Evolutionary conservation across 768 basidiomycete species (phyloP), one percentile per base, ranked within the genome.

Genomic region (Suillus sp.): DNA sequence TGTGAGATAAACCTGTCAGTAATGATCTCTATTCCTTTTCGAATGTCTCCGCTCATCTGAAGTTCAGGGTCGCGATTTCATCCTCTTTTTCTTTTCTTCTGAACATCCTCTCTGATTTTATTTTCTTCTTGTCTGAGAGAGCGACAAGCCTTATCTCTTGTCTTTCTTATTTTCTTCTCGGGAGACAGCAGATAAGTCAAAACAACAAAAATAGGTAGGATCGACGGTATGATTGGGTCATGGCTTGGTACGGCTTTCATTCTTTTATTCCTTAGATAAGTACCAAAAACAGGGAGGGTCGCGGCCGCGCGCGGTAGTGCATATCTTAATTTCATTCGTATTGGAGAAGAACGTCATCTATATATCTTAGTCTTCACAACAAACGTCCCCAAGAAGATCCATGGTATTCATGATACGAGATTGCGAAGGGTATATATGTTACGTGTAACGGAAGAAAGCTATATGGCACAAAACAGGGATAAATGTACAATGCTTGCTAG

Each of bases 391-490:
- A 32, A 53, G 6, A 34, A 37, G 16, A 9, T 48, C 8, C 25
- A 8, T 27, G 48, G 14, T 50, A 27, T 18, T 13, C n/a, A 55
- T 13, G 14, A 4, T 22, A 13, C n/a, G 22, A 35, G 14, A 38
- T 25, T 56, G 9, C 37, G 4, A 38, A 38, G 25, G 22, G 25
- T 56, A 38, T n/a, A n/a, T n/a, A n/a, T 57, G 16, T 18, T 25
- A 57, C 4, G 10, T 35, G 53, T 5, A 13, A 22, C 13, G 53
- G n/a, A 35, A 20, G 14, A 37, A 25, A 37, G 8, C 3, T 50
- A 25, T 2, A 32, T 35, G 54, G 14, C 3, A 13, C 34, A n/a
- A 45, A n/a, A 25, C 16, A 3, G 43, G 60, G 67, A 74, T 66
- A 48, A 38, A 54, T 53, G 45, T 38, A 30, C 27, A 25, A 48